These are phyloP conservation scores for Hypsizygus ulmarius DNA, from an alignment of 1,284 basidiomycete species.

Conservation along the genomic window DNA sequence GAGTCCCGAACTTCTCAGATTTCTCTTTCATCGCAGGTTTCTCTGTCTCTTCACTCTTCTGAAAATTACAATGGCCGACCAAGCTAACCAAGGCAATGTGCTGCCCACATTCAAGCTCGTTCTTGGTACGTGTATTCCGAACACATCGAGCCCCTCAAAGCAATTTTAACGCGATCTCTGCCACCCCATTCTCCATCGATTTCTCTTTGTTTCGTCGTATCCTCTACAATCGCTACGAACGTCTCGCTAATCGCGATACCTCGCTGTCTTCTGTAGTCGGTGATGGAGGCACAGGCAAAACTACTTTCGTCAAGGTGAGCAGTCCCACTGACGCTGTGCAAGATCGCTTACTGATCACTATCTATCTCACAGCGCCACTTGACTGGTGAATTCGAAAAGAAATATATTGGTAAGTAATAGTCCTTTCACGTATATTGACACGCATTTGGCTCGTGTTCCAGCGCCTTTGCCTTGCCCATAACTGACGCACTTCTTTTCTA, in stretches of 20 bases:
- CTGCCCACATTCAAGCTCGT: constrained; percentile 99
- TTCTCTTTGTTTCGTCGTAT: constrained; percentile 20
- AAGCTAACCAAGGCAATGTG: constrained; percentile 35
- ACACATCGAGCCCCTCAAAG: background rate
- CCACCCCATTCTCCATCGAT: constrained; percentile 31
- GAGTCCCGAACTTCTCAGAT: constrained; percentile 30
- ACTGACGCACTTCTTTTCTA: constrained; percentile 34
- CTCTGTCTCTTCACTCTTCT: constrained; percentile 20
- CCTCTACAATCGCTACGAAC: constrained; percentile 17
- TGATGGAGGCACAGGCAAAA: constrained; percentile 98
- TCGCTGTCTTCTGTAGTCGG: constrained; percentile 61
- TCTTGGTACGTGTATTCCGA: constrained; percentile 63
- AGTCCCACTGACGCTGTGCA: constrained; percentile 18
- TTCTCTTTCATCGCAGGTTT: constrained; percentile 24
- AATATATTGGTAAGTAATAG: constrained; percentile 86
- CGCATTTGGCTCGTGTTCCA: constrained; percentile 3
- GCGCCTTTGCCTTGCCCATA: constrained; percentile 20
- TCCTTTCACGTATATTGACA: background rate
- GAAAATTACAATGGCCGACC: constrained; percentile 43
- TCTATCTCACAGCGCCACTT: constrained; percentile 78
- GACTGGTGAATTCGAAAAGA: constrained; percentile 99
- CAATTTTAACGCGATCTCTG: constrained; percentile 29
- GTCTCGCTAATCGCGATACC: constrained; percentile 18
- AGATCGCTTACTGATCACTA: constrained; percentile 60
- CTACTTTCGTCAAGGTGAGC: constrained; percentile 93